Evolutionary conservation across 148 eudicot genomes (phyloP), one percentile per base, ranked within the genome.

Genomic region (Diospyros kaki): DNA sequence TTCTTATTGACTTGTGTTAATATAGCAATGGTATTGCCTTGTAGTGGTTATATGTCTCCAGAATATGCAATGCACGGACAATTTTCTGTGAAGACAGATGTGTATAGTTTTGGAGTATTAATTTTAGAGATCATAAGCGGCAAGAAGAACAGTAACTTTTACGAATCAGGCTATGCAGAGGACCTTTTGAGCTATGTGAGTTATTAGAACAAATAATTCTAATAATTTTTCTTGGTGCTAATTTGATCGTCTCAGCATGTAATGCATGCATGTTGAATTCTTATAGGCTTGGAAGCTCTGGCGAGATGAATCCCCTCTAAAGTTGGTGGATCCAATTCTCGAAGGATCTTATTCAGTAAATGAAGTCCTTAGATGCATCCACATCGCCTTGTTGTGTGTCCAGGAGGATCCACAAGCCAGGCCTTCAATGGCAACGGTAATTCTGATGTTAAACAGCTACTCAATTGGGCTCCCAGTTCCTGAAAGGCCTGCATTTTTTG

Each of bases 281-380:
- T 59, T 66, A 0, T 44, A 83, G 89, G 86, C 81, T 5, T 86
- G 89, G 89, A 79, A 65, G 56, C 45, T 63, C 11, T 86, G 83
- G 85, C 69, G 68, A 18, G 77, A 76, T 0, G 80, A 78, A 66
- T 69, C 17, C 5, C 46, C 80, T 1, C 61, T 68, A 62, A 77
- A 77, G 2, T 46, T 83, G 39, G 51, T 86, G 51, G 86, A 83
- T 74, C 84, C 84, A 42, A 51, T 51, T 13, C 55, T 83, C 52
- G 52, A 45, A 48, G 68, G 79, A 2, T 64, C 84, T 40, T 54
- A 59, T 64, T 71, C 77, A 10, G 64, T 41, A n/a, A 45, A 50
- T 48, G 86, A 87, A 67, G 85, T 82, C 3, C 40, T 75, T 18
- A 82, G 88, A 79, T 86, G 87, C 79, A 67, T 87, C 43, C 86